A percentile compares a stretch with the other conserved stretches of the same genome.
Evolutionary conservation across 2,329 filamentous ascomycete species (phyloP).

Genomic region (Acephala macrosclerotiorum): DNA sequence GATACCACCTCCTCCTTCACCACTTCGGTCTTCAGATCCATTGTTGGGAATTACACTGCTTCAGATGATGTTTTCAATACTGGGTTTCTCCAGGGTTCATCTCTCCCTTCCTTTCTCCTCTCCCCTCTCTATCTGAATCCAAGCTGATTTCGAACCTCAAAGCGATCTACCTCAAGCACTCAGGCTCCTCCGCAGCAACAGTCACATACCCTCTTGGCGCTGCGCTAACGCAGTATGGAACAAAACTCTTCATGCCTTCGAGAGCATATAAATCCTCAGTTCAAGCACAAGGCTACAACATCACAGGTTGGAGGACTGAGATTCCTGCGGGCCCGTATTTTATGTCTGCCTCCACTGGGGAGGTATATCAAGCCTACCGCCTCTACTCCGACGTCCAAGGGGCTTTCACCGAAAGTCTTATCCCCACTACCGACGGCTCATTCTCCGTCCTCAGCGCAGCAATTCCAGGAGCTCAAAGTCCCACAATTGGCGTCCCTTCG

Average conservation of each 20-base stretch:
- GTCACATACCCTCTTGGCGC: conserved; percentile 28
- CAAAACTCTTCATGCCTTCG: conserved; percentile 34
- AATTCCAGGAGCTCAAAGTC: conserved; percentile 48
- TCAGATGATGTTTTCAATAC: conserved; percentile 40
- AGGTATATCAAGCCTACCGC: conserved; percentile 56
- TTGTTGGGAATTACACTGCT: conserved; percentile 35
- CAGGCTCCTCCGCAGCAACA: conserved; percentile 19
- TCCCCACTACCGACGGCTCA: conserved; percentile 46
- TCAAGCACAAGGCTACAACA: conserved; percentile 26
- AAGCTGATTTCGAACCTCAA: conserved; percentile 11
- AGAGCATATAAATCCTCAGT: conserved; percentile 28
- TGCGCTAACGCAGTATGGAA: conserved; percentile 33
- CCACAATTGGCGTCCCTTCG: conserved; percentile 62
- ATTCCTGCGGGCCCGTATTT: conserved; percentile 59
- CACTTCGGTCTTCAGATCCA: conserved; percentile 27
- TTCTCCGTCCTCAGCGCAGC: conserved; percentile 54
- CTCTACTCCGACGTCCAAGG: conserved; percentile 57
- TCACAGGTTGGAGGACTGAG: conserved; percentile 25
- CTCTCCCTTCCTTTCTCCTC: not conserved
- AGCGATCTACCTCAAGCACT: conserved; percentile 34
- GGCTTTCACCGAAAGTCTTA: conserved; percentile 56
- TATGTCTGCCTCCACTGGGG: conserved; percentile 50
- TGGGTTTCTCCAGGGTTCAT: conserved; percentile 39
- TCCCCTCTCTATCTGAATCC: not conserved
- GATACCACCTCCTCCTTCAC: conserved; percentile 31